A percentile compares a stretch with the other conserved stretches of the same genome.
Evolutionary conservation across 179 eudicot species (phyloP).

Genomic region (Camellia oleifera): DNA sequence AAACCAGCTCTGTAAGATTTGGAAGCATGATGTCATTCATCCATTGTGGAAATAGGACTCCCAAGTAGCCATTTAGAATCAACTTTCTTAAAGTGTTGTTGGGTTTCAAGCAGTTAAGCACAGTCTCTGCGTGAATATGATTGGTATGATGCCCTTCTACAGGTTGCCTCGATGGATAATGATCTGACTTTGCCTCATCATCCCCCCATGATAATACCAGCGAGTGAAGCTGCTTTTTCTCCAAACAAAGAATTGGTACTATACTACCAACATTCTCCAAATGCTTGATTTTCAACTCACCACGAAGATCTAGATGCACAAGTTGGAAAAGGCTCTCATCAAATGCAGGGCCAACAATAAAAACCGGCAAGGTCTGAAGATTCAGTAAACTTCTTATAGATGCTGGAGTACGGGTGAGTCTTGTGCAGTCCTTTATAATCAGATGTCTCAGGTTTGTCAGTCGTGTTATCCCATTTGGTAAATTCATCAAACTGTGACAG

Average conservation of each 20-base stretch:
- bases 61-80: slow-evolving; percentile 10
- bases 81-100: slow-evolving; percentile 5
- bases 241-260: slow-evolving; percentile 14
- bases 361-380: slow-evolving; percentile 21
- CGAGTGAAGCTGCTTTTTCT: slow-evolving; percentile 16
- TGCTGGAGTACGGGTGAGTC: slow-evolving; percentile 12
- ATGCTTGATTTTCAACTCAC: slow-evolving; percentile 17
- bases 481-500: slow-evolving; percentile 8
- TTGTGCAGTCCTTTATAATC: slow-evolving; percentile 10
- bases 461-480: slow-evolving; percentile 11
- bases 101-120: slow-evolving; percentile 13
- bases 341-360: slow-evolving; percentile 9
- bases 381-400: slow-evolving; percentile 2
- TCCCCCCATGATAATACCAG: slow-evolving; percentile 10
- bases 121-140: not conserved
- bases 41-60: slow-evolving; percentile 16
- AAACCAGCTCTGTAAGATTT: slow-evolving; percentile 13
- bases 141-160: not conserved
- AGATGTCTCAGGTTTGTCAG: slow-evolving; percentile 19
- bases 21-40: slow-evolving; percentile 1
- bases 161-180: not conserved
- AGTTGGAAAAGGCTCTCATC: slow-evolving; percentile 23
- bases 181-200: not conserved
- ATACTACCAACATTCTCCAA: slow-evolving; percentile 13
- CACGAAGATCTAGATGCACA: slow-evolving; percentile 21